Evolutionary conservation across 2,329 filamentous ascomycete species (phyloP), one percentile per base, ranked within the genome.

Genomic region (Fusarium mexicanum): DNA sequence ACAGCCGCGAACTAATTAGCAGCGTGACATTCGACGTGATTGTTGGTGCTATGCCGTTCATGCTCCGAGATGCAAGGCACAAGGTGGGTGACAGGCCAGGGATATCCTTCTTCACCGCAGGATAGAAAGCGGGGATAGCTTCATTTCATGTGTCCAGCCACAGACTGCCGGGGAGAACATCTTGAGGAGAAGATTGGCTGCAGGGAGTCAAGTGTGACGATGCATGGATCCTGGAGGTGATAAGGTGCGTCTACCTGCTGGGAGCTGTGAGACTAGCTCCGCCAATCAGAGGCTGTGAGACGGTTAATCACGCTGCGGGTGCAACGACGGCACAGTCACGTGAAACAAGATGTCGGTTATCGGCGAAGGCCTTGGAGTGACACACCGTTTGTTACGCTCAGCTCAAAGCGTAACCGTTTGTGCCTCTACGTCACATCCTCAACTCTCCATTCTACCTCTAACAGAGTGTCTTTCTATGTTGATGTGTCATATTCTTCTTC

Each of bases 131-230:
- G 60, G 73, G 64, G 68, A 63, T 57, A 55, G 41, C 57, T 53
- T 62, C 54, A 66, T 63, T 53, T 58, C 37, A 47, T 58, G 54
- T 48, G 37, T 69, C 43, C 71, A 74, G 67, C 76, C 72, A 75
- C 65, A 65, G 67, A 68, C 64, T 65, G 43, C 40, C 44, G 57
- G 47, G 69, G 64, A 61, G 58, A 53, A 35, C 64, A 66, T 64
- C 67, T 72, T 55, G 40, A 69, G 58, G 66, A 71, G 67, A 59
- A 65, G 59, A 77, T 77, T 77, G 74, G 72, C 54, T 60, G 38
- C 35, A 51, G 46, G 37, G 46, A 53, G 47, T 46, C 14, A 18
- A 43, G 57, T 76, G 75, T 77, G 75, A 77, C 37, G 67, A 70
- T 67, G 74, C 67, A 64, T 73, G 57, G 57, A 74, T 69, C 64